Conservation (phyloP, 192 early-diverging fungal genomes). For the Gonapodya sp. region DNA sequence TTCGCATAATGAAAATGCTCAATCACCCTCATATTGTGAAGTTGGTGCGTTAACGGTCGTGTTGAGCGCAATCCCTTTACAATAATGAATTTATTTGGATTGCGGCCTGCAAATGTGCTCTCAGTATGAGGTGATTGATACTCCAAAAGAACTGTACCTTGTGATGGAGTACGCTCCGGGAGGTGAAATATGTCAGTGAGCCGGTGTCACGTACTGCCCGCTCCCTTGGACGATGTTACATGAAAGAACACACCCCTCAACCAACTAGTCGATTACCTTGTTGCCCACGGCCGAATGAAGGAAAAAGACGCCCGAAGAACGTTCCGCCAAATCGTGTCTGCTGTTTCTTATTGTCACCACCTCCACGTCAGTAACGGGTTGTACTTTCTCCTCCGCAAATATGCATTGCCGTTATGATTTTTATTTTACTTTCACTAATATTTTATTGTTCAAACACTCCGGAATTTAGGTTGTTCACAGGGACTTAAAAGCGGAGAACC, state of each 20-base stretch:
- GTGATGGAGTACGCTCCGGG: constrained; percentile 52
- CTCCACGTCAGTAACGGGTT: constrained; percentile 33
- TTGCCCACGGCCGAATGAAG: constrained; percentile 54
- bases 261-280: constrained; percentile 36
- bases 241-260: too few relatives aligned
- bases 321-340: constrained; percentile 46
- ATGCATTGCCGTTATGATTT: too few relatives aligned
- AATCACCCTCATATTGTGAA: constrained; percentile 48
- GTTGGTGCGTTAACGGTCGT: constrained; percentile 13
- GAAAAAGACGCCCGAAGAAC: constrained; percentile 48
- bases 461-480: background rate
- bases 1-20: constrained; percentile 51
- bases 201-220: too few relatives aligned
- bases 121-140: constrained; percentile 54
- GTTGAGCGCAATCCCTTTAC: background rate
- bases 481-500: constrained; percentile 34
- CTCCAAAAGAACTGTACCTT: constrained; percentile 47
- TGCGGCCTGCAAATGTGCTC: background rate
- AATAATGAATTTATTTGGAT: background rate
- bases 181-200: constrained; percentile 44
- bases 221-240: too few relatives aligned
- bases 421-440: too few relatives aligned
- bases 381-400: constrained; percentile 36
- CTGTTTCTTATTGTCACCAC: constrained; percentile 47
- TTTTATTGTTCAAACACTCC: background rate